Percentiles rank a stretch among this genome's conserved stretches.
phyloP scores from a whole-genome alignment of 495 filamentous ascomycete species.

The Extremus antarcticus region DNA sequence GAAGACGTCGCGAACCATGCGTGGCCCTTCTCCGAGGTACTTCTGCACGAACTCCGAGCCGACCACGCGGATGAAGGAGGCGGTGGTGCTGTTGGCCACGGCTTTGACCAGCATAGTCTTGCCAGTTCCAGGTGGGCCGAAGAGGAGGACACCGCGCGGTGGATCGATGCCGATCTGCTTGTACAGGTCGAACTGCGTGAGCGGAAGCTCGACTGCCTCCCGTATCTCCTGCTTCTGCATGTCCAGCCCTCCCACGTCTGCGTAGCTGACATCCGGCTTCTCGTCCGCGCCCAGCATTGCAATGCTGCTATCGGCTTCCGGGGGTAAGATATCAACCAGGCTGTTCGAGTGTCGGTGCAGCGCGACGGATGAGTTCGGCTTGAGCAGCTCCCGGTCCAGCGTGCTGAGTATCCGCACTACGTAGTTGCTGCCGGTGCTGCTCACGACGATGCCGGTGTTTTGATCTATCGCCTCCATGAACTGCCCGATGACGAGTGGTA shows the following conservation, averaged over 20 bases:
- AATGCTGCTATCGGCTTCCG: conserved; percentile 95
- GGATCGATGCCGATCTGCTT: conserved; percentile 97
- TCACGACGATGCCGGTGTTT: conserved; percentile 98
- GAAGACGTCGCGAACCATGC: conserved; percentile 99
- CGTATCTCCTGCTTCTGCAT: conserved; percentile 99
- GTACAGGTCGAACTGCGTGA: conserved; percentile 97
- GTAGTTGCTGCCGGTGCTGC: conserved; percentile 95
- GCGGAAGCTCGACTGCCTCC: conserved; percentile 89
- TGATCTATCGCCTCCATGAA: conserved; percentile 99
- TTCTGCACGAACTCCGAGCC: conserved; percentile 98
- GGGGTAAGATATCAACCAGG: conserved; percentile 93
- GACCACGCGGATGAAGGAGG: conserved; percentile 95
- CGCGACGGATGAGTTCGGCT: conserved; percentile 93
- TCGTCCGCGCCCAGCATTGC: conserved; percentile 94
- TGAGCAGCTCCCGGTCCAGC: conserved; percentile 92
- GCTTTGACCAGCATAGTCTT: conserved; percentile 99
- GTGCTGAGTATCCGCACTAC: conserved; percentile 97
- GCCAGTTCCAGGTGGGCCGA: conserved; percentile 91
- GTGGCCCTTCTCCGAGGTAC: conserved; percentile 91
- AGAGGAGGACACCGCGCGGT: conserved; percentile 88
- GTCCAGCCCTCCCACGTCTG: conserved; percentile 92
- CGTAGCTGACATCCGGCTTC: conserved; percentile 97
- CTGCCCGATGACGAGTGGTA: conserved; percentile 94
- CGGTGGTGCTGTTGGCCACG: conserved; percentile 94
- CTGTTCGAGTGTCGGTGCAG: conserved; percentile 97